Base-by-base conservation (phyloP, 129 eudicot species). In the Oenanthe sinensis region DNA sequence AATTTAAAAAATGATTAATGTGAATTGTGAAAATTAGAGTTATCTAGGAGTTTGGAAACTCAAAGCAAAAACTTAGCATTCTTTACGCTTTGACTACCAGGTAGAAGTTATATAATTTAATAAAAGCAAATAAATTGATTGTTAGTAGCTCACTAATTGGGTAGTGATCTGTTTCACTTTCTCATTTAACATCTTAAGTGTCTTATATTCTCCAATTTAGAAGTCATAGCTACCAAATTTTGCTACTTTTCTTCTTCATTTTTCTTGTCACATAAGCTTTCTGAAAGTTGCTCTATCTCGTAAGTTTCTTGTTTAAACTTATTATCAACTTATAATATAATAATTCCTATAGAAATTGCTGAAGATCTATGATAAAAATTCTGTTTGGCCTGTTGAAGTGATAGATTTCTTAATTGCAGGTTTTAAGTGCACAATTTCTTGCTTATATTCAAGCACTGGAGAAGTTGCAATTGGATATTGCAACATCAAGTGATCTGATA, bases 391-490 rank as follows among this genome's bases (percentile, higher is more conserved):
- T 14, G 24, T 45, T 3, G 40, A 74, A 74, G 60, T 26, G 11
- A 46, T 46, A 74, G 17, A 28, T 11, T 24, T 45, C 36, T 46
- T n/a, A 44, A 15, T 40, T 74, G 58, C 50, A 95, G 98, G 98
- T 95, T 82, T 79, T 95, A 80, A 95, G 98, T 83, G 91, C 97
- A 75, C 97, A 95, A 75, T 91, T 95, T 48, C 96, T 97, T 82
- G 96, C 97, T 71, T 95, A 95, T 84, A 95, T 95, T 83, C 98
- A 90, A 88, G 92, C 98, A 36, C 58, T 95, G 75, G 98, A 91
- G 87, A 92, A 92, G 83, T 74, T 95, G 80, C 98, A 95, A 50
- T 82, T 90, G 78, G 98, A 95, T 68, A 90, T 95, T 58, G 98
- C 98, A 71, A 91, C 96, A 74, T 90, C 98, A 19, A 91, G 87